Evolutionary conservation across 805 yeast genomes (phyloP).

Genomic region (Saccharomycopsis microspora): DNA sequence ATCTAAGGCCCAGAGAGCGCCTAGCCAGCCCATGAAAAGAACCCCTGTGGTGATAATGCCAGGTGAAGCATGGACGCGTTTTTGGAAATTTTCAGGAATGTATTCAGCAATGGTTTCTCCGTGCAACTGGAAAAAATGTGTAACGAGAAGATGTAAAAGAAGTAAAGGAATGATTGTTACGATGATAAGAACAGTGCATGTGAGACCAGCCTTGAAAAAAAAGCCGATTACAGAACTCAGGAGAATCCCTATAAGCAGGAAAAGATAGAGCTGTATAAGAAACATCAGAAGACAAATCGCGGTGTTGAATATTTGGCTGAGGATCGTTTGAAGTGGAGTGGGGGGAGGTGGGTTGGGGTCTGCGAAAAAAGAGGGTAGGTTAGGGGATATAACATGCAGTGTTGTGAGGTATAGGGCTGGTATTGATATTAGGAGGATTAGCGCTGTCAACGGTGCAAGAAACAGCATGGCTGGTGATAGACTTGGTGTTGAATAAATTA

Average conservation of each 20-base stretch:
- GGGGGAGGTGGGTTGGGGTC: no score
- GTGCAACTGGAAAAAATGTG: constrained; percentile 3
- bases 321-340: not conserved
- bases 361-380: no score
- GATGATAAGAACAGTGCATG: not conserved
- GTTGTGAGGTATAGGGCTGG: no score
- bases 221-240: constrained; percentile 1
- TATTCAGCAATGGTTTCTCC: not conserved
- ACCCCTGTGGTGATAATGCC: not conserved
- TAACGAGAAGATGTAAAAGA: constrained; percentile 2
- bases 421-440: no score
- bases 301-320: constrained; percentile 2
- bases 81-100: not conserved
- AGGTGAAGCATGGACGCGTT: not conserved
- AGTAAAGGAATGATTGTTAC: constrained; percentile 6
- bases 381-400: no score
- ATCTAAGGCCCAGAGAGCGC: no score
- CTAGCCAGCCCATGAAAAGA: constrained; percentile 4
- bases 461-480: no score
- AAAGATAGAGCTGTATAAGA: constrained; percentile 9
- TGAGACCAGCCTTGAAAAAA: constrained; percentile 4
- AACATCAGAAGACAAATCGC: constrained; percentile 4
- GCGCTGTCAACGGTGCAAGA: no score
- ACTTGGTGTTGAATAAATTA: no score
- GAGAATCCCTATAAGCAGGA: constrained; percentile 4